Conservation (phyloP, 306 rosid species). For the Arachis stenosperma region DNA sequence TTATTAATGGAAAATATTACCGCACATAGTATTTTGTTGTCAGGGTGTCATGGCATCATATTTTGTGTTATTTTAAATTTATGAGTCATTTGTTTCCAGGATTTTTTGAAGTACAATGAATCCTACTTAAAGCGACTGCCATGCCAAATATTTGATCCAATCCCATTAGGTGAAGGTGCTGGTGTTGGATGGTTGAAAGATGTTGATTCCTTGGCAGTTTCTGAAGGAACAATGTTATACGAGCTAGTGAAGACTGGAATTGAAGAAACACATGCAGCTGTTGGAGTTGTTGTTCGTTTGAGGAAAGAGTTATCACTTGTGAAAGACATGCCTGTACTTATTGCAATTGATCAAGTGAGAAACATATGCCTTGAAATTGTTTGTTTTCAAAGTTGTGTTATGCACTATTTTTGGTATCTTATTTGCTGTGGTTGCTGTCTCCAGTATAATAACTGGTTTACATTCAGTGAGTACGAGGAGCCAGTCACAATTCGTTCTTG, state of each 20-base stretch:
- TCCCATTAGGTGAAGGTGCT: conserved; percentile 92
- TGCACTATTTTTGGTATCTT: conserved; percentile 27
- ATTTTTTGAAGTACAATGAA: conserved; percentile 84
- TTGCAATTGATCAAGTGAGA: conserved; percentile 96
- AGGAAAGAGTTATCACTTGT: conserved; percentile 93
- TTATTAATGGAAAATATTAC: background rate
- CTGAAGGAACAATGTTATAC: conserved; percentile 78
- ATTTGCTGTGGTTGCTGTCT: conserved; percentile 42
- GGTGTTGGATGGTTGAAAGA: conserved; percentile 96
- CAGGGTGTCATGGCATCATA: conserved; percentile 12
- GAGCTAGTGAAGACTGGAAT: conserved; percentile 86
- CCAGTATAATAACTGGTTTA: conserved; percentile 96
- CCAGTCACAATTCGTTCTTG: conserved; percentile 82
- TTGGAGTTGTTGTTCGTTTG: conserved; percentile 88
- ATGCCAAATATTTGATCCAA: conserved; percentile 80
- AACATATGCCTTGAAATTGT: conserved; percentile 24
- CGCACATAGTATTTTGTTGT: background rate
- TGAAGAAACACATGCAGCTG: conserved; percentile 90
- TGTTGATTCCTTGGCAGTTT: conserved; percentile 72
- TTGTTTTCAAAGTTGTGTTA: conserved; percentile 10
- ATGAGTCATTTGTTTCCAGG: conserved; percentile 60
- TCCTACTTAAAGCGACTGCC: conserved; percentile 58
- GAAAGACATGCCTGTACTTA: conserved; percentile 84
- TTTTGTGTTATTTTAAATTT: conserved; percentile 10
- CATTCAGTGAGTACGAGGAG: conserved; percentile 91